Conservation (phyloP, 441 rosid species). For the Hura crepitans region DNA sequence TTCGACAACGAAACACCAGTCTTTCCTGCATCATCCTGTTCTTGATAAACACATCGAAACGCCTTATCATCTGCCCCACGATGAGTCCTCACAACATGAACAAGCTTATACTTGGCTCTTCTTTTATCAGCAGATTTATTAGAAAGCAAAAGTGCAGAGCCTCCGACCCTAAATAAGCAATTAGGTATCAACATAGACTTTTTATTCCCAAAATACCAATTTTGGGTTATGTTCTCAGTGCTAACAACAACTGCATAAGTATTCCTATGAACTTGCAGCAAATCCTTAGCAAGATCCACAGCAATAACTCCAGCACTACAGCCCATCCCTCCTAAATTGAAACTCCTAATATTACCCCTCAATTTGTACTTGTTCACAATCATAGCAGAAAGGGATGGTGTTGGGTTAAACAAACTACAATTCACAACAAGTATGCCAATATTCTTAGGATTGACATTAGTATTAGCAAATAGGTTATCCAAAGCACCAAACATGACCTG, state of each 20-base stretch:
- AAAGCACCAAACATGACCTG: constrained; percentile 69
- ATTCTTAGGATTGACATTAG: constrained; percentile 56
- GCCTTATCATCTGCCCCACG: constrained; percentile 73
- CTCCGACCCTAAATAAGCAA: constrained; percentile 66
- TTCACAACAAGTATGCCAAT: constrained; percentile 69
- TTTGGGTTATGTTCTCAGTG: constrained; percentile 74
- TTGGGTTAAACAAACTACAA: constrained; percentile 73
- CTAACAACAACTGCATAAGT: constrained; percentile 66
- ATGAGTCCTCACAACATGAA: constrained; percentile 65
- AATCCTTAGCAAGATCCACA: constrained; percentile 59
- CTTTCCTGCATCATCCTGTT: constrained; percentile 56
- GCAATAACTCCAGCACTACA: constrained; percentile 75
- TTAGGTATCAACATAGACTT: constrained; percentile 73
- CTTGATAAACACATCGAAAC: constrained; percentile 61
- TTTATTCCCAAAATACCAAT: constrained; percentile 76
- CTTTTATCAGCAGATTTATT: constrained; percentile 46
- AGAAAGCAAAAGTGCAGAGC: constrained; percentile 59
- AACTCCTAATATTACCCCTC: constrained; percentile 62
- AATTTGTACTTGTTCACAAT: constrained; percentile 67
- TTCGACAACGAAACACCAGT: constrained; percentile 62
- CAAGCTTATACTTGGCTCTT: constrained; percentile 58
- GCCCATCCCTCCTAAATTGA: constrained; percentile 68
- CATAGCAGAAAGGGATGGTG: constrained; percentile 62
- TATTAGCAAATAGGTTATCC: constrained; percentile 43
- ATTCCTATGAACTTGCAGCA: constrained; percentile 55